Evolutionary conservation across 805 yeast species (phyloP), one percentile per base, ranked within the genome.

Genomic region (Candida bentonensis): DNA sequence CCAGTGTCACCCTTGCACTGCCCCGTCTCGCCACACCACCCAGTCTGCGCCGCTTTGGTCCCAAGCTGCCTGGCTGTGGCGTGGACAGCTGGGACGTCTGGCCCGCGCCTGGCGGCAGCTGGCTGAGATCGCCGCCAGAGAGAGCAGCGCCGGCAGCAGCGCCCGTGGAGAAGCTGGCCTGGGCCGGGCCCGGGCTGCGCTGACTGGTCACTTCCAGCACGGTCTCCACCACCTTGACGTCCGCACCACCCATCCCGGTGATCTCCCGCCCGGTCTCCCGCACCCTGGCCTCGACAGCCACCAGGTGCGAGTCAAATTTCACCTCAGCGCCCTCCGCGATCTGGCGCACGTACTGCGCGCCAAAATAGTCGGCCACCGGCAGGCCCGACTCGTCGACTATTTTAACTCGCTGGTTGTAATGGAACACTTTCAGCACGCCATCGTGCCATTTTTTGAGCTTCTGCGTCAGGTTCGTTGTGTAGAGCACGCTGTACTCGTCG

Each of bases 401-500:
- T 41, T 54, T 45, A 13, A 57, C 51, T n/a, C 59, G 51, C 21
- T 44, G 42, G 44, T 54, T 53, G 45, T 51, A 48, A 3, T 40
- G 26, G 42, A 54, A 51, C 40, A 58, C 50, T 20, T 49, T 53
- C 22, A 60, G 46, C 5, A 36, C 44, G 1, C 68, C 68, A 41
- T 64, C 68, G 45, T 58, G 50, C 68, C 68, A 64, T 40, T 47
- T 49, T 45, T 64, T 64, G 27, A 50, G 52, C 46, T 64, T 64
- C 50, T 64, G 66, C 9, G 53, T 51, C 25, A 62, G 41, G 22
- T 63, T 56, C 1, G 60, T 44, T 11, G 68, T 59, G 57, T 58
- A 64, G 42, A 64, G 45, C 2, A 53, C 63, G 7, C 17, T 9
- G 20, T 11, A 30, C 20, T 30, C 36, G 20, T n/a, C 36, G 11